phyloP scores from a whole-genome alignment of 306 rosid genomes.

The Quercus suber region DNA sequence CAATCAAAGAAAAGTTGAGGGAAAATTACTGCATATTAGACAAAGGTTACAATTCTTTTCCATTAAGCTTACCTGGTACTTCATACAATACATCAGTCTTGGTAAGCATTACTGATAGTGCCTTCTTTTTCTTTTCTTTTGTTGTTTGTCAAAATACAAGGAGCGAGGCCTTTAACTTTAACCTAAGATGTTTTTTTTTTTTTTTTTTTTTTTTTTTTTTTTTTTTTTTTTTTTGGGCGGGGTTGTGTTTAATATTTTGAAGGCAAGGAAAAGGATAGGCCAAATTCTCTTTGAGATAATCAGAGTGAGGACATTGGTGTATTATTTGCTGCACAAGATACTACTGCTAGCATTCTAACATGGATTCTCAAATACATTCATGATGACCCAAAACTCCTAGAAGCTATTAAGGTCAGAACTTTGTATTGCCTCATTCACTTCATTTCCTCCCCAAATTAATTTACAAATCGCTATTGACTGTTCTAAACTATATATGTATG shows the following conservation, averaged over 20 bases:
- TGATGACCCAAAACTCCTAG: conserved; percentile 5
- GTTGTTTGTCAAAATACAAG: too few species aligned
- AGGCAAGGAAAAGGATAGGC: conserved; percentile 27
- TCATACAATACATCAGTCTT: conserved; percentile 13
- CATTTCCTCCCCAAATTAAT: too few species aligned
- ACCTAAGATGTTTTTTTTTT: background rate
- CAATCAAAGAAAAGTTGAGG: conserved; percentile 11
- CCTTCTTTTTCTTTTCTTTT: background rate
- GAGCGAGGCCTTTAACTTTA: background rate
- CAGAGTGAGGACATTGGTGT: conserved; percentile 22
- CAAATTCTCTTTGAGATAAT: conserved; percentile 5
- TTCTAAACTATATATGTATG: background rate
- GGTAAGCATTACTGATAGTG: conserved; percentile 10
- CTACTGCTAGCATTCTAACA: conserved; percentile 27
- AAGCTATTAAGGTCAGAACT: conserved; percentile 16
- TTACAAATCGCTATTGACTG: too few species aligned
- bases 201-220: background rate
- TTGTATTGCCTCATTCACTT: too few species aligned
- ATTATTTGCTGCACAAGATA: conserved; percentile 30
- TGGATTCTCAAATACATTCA: conserved; percentile 27
- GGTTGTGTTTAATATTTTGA: background rate
- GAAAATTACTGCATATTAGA: conserved; percentile 17
- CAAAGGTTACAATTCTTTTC: conserved; percentile 29
- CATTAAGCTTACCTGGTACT: conserved; percentile 15
- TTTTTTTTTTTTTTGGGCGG: background rate